A percentile compares a stretch with the other conserved stretches of the same genome.
Evolutionary conservation across 2,329 filamentous ascomycete species (phyloP).

Genomic region (Colletotrichum orbiculare): DNA sequence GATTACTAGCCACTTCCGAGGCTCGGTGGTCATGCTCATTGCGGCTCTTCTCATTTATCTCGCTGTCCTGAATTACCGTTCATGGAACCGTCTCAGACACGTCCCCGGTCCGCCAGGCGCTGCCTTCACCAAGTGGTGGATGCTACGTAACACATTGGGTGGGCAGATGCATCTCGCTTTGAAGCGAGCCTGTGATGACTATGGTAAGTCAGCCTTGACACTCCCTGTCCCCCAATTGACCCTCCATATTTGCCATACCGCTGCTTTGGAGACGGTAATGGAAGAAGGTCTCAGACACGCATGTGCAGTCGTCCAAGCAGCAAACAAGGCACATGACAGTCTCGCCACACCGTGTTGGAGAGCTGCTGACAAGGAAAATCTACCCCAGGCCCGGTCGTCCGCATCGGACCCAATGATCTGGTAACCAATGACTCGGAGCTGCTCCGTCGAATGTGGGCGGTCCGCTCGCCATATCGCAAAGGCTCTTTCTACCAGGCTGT

Average conservation of each 20-base stretch:
- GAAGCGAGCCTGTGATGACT: conserved; percentile 38
- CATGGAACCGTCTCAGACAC: conserved; percentile 48
- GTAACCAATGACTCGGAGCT: conserved; percentile 49
- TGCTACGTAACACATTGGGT: conserved; percentile 42
- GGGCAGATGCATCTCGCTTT: conserved; percentile 39
- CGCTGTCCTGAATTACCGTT: conserved; percentile 32
- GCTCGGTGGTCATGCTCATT: conserved; percentile 13
- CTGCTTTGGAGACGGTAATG: not conserved
- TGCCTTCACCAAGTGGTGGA: conserved; percentile 47
- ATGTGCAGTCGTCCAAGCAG: conserved; percentile 24
- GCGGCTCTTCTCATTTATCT: conserved; percentile 28
- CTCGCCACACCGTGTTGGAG: conserved; percentile 22
- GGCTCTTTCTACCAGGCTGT: conserved; percentile 53
- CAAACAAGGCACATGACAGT: not conserved
- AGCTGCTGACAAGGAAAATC: conserved; percentile 35
- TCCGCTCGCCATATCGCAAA: conserved; percentile 46
- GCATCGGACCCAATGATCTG: conserved; percentile 50
- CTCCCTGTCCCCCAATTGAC: not conserved
- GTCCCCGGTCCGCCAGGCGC: conserved; percentile 48
- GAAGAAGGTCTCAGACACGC: conserved; percentile 36
- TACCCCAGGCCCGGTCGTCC: conserved; percentile 45
- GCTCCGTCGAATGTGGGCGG: conserved; percentile 47
- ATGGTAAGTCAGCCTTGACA: conserved; percentile 28
- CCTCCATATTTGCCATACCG: conserved; percentile 1
- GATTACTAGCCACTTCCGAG: conserved; percentile 16